These are phyloP conservation scores for Pelargonium nanum DNA, from an alignment of 345 rosid genomes.

Conservation along the genomic window DNA sequence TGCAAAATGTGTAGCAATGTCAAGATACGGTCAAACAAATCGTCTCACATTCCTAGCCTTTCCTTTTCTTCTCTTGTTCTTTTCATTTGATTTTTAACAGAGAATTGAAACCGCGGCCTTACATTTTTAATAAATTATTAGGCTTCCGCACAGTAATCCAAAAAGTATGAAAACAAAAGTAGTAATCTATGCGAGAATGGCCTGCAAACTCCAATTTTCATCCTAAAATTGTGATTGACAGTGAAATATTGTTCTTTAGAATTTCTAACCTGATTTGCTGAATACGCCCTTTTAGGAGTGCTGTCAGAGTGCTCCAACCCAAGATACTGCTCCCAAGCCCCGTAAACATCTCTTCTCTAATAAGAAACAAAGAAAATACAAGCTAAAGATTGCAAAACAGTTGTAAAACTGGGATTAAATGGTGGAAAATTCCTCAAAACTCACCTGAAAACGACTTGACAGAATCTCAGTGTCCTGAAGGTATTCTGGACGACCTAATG, in stretches of 20 bases:
- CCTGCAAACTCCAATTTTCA: too few relatives aligned
- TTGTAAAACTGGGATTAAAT: neutral
- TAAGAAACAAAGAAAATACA: slow-evolving; percentile 1
- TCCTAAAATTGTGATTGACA: neutral
- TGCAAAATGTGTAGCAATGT: slow-evolving; percentile 19
- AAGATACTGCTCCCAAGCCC: slow-evolving; percentile 96
- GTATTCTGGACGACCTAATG: slow-evolving; percentile 86
- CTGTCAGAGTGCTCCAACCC: slow-evolving; percentile 91
- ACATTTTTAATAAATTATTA: too few relatives aligned
- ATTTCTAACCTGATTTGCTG: slow-evolving; percentile 59
- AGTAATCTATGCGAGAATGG: too few relatives aligned
- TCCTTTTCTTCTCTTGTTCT: too few relatives aligned
- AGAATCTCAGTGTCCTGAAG: slow-evolving; percentile 73
- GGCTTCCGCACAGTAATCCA: too few relatives aligned
- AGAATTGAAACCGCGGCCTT: too few relatives aligned
- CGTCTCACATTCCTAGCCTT: too few relatives aligned
- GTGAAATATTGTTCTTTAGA: neutral
- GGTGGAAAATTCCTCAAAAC: neutral
- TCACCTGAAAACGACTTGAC: slow-evolving; percentile 81
- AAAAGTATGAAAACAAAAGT: too few relatives aligned
- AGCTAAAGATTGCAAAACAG: neutral
- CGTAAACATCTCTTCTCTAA: slow-evolving; percentile 82
- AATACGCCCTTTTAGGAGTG: slow-evolving; percentile 60
- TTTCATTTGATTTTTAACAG: too few relatives aligned
- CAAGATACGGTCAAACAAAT: slow-evolving; percentile 1